phyloP scores from a whole-genome alignment of 1,284 basidiomycete species.

The Malassezia dermatis region DNA sequence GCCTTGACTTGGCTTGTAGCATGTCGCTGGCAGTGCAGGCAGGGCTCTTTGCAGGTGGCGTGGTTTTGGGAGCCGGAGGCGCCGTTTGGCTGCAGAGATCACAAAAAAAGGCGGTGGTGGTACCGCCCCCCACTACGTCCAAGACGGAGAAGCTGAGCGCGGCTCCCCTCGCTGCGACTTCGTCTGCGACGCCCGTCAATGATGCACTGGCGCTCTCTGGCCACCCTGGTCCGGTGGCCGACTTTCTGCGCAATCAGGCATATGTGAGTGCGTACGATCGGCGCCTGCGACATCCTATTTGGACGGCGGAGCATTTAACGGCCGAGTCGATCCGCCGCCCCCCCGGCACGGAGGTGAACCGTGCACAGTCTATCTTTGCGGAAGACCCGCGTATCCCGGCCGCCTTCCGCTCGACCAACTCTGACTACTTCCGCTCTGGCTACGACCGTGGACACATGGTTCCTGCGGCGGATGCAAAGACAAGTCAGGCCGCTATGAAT shows the following conservation, averaged over 20 bases:
- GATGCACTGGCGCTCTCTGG: conserved; percentile 14
- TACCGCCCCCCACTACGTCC: background rate
- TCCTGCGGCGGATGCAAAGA: conserved; percentile 92
- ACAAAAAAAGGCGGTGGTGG: background rate
- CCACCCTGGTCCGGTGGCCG: conserved; percentile 65
- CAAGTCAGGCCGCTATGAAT: conserved; percentile 83
- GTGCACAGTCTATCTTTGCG: conserved; percentile 59
- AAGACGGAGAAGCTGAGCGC: conserved; percentile 27
- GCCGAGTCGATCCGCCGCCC: conserved; percentile 52
- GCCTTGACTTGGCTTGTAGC: background rate
- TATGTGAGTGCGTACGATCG: conserved; percentile 87
- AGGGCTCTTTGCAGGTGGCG: conserved; percentile 62
- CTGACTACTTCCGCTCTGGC: conserved; percentile 71
- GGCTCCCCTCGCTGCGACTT: background rate
- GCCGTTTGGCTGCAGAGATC: conserved; percentile 8
- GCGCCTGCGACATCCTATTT: conserved; percentile 76
- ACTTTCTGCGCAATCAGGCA: conserved; percentile 66
- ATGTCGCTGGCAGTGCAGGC: conserved; percentile 81
- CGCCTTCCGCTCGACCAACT: conserved; percentile 70
- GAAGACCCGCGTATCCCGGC: conserved; percentile 73
- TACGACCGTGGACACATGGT: conserved; percentile 86
- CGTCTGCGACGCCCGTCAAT: background rate
- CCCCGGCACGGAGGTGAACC: conserved; percentile 51
- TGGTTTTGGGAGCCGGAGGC: conserved; percentile 64
- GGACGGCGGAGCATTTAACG: conserved; percentile 89